Conservation (phyloP, 2,329 filamentous ascomycete genomes). For the Zalaria obscura region DNA sequence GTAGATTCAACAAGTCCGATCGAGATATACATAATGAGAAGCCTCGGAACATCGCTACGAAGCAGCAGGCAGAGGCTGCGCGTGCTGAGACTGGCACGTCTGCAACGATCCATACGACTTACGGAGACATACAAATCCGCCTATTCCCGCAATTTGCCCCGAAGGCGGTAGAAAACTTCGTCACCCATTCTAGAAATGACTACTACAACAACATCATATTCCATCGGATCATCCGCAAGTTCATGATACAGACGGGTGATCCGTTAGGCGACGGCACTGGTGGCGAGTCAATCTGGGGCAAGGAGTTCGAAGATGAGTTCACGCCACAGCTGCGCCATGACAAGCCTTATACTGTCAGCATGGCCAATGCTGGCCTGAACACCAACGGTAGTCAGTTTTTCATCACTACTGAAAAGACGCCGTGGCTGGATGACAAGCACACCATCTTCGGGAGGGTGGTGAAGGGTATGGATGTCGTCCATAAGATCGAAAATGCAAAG, state of each 20-base stretch:
- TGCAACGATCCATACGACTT: conserved; percentile 80
- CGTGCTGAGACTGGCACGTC: conserved; percentile 59
- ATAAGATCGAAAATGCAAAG: conserved; percentile 84
- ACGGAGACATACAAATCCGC: conserved; percentile 86
- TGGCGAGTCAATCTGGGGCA: conserved; percentile 86
- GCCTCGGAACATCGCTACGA: conserved; percentile 47
- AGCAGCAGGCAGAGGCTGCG: conserved; percentile 36
- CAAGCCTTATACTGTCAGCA: conserved; percentile 89
- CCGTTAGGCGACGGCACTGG: conserved; percentile 80
- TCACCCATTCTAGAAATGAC: conserved; percentile 72
- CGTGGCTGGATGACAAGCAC: conserved; percentile 92
- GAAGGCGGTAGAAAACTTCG: conserved; percentile 93
- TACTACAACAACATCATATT: conserved; percentile 99
- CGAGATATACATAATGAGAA: conserved; percentile 94
- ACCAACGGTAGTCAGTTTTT: conserved; percentile 98
- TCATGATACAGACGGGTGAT: conserved; percentile 92
- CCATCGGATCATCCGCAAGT: conserved; percentile 91
- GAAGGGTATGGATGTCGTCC: conserved; percentile 83
- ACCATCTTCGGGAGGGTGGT: conserved; percentile 89
- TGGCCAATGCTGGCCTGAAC: conserved; percentile 93
- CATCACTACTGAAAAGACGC: conserved; percentile 93
- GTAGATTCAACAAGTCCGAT: conserved; percentile 56
- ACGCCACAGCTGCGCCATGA: conserved; percentile 72
- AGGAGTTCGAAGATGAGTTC: conserved; percentile 86
- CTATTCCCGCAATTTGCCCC: conserved; percentile 88